Conservation (phyloP, 441 rosid genomes). For the Adansonia grandidieri region DNA sequence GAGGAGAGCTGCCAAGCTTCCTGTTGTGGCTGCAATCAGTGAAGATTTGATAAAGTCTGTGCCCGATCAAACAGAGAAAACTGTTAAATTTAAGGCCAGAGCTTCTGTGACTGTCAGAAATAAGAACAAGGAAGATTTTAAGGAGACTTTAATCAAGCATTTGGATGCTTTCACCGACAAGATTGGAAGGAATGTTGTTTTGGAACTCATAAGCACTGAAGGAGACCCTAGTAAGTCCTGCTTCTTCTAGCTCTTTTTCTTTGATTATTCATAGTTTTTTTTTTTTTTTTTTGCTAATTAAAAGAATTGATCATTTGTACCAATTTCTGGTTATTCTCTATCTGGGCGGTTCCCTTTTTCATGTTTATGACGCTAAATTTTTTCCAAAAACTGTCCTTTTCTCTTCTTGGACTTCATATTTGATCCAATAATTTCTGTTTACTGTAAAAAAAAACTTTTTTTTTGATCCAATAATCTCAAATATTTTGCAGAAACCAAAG, state of each 20-base stretch:
- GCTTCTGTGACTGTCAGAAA: slow-evolving; percentile 75
- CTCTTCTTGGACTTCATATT: background rate
- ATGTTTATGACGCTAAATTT: background rate
- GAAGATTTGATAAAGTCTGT: slow-evolving; percentile 62
- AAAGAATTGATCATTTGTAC: background rate
- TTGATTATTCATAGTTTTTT: background rate
- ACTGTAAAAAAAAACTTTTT: background rate
- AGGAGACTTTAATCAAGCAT: slow-evolving; percentile 65
- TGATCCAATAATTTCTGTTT: no score
- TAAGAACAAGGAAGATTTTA: slow-evolving; percentile 75
- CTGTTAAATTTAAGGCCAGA: slow-evolving; percentile 68
- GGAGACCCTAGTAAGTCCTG: slow-evolving; percentile 78
- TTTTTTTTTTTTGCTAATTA: background rate
- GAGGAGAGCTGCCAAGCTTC: slow-evolving; percentile 26
- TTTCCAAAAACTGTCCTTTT: background rate
- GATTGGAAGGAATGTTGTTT: slow-evolving; percentile 76
- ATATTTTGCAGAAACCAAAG: slow-evolving; percentile 62
- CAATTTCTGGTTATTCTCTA: background rate
- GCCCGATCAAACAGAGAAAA: slow-evolving; percentile 33
- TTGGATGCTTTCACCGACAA: slow-evolving; percentile 70
- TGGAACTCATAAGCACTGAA: slow-evolving; percentile 79
- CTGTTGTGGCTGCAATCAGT: slow-evolving; percentile 65
- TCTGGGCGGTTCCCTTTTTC: background rate
- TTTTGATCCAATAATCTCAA: background rate
- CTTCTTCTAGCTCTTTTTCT: background rate